Conservation (phyloP, 2,329 filamentous ascomycete species). For the Paecilomyces fulvus region DNA sequence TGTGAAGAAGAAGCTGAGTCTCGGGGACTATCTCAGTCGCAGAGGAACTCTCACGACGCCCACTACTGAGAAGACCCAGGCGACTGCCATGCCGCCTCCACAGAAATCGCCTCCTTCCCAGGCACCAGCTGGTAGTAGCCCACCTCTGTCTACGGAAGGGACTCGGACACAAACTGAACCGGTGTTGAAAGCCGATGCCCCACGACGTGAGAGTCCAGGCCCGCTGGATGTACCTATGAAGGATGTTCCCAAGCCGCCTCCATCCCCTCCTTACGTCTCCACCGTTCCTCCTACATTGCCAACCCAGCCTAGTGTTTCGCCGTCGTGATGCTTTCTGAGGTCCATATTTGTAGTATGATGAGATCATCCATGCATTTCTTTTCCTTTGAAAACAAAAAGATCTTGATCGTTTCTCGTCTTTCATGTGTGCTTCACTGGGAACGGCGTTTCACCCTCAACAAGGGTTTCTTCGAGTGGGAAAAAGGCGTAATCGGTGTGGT, state of each 20-base stretch:
- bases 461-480: not conserved
- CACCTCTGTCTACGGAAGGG: slow-evolving; percentile 6
- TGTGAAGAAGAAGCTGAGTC: slow-evolving; percentile 43
- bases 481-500: not conserved
- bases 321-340: not conserved
- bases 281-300: slow-evolving; percentile 17
- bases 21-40: slow-evolving; percentile 42
- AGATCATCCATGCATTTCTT: not conserved
- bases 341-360: not conserved
- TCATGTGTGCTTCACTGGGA: not conserved
- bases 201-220: slow-evolving; percentile 13
- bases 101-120: slow-evolving; percentile 15
- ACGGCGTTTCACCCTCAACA: not conserved
- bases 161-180: slow-evolving; percentile 7
- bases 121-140: slow-evolving; percentile 8
- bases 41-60: slow-evolving; percentile 32
- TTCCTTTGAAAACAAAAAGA: not conserved
- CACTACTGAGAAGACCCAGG: slow-evolving; percentile 32
- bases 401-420: not conserved
- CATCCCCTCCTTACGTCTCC: slow-evolving; percentile 16
- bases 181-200: slow-evolving; percentile 4
- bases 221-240: slow-evolving; percentile 24
- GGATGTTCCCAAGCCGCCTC: slow-evolving; percentile 19
- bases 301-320: not conserved
- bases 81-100: slow-evolving; percentile 14